Evolutionary conservation across 2,329 filamentous ascomycete species (phyloP), one percentile per base, ranked within the genome.

Genomic region (Stagonosporopsis vannaccii): DNA sequence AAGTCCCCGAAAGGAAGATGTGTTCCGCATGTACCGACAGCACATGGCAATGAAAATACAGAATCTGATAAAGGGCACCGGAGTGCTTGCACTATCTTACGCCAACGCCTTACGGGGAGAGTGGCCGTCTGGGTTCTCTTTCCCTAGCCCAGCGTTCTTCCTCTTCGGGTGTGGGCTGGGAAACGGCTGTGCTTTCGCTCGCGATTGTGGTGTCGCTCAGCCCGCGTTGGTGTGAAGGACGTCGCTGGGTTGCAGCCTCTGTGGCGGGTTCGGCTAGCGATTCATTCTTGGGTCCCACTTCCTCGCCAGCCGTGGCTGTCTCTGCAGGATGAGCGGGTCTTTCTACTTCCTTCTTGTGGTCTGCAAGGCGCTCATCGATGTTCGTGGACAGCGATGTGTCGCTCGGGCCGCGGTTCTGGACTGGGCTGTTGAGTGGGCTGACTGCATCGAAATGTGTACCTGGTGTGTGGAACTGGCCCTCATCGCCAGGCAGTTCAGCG

Each of bases 171-270:
- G 72, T 74, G 1, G 71, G 70, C 26, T 73, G 63, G n/a, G 70
- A 73, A 9, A 75, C 68, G 7, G 66, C 73, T 35, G 73, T 75
- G 43, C 61, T 72, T 11, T 74, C 70, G 43, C 71, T 74, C 23
- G 69, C 61, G 1, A 74, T 51, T 4, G 72, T 74, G 2, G 57
- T 63, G 52, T 75, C 70, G 58, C 73, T 75, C 12, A 70, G 48
- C 2, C 68, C 72, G 37, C 73, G 58, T 4, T 63, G 51, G 46
- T 75, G 71, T n/a, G 70, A 68, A 25, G 72, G 69, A 1, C 69
- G 64, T 30, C 67, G 62, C 28, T 71, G 65, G 7, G 47, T 26
- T n/a, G 26, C 35, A 22, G 46, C 22, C 11, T 54, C 48, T n/a
- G 33, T 45, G 3, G 41, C 41, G 9, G n/a, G 36, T 6, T n/a